These are phyloP conservation scores for Zygosaccharomyces sapae DNA, from an alignment of 1,139 yeast genomes.

Conservation along the genomic window DNA sequence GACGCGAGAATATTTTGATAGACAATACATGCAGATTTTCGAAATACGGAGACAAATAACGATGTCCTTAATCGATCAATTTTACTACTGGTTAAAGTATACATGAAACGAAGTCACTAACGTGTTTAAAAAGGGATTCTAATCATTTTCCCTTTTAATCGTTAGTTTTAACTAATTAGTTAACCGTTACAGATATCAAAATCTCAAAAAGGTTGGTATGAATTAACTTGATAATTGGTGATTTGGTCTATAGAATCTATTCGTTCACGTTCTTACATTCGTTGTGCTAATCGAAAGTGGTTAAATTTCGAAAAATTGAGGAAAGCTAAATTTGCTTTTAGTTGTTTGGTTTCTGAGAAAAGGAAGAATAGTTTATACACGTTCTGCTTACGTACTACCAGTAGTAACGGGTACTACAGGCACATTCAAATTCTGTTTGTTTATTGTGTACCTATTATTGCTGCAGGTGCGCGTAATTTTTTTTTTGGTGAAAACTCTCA, in stretches of 20 bases:
- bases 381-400: too few relatives aligned
- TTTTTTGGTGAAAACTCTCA: too few relatives aligned
- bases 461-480: too few relatives aligned
- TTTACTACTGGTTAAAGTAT: neutral
- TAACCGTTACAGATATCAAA: neutral
- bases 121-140: too few relatives aligned
- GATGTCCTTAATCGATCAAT: neutral
- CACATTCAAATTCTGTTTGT: too few relatives aligned
- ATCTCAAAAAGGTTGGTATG: neutral
- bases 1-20: neutral
- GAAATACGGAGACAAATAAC: neutral
- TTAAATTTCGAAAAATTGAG: neutral
- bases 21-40: neutral
- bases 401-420: too few relatives aligned
- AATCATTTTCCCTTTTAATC: neutral
- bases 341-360: neutral
- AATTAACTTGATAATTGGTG: neutral
- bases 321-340: too few relatives aligned
- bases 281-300: neutral
- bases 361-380: neutral
- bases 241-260: neutral
- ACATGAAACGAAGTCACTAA: neutral
- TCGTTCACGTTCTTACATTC: neutral
- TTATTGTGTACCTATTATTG: too few relatives aligned
- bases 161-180: neutral